Conservation (phyloP, 1,284 basidiomycete species). For the Stygiomarasmius scandens region DNA sequence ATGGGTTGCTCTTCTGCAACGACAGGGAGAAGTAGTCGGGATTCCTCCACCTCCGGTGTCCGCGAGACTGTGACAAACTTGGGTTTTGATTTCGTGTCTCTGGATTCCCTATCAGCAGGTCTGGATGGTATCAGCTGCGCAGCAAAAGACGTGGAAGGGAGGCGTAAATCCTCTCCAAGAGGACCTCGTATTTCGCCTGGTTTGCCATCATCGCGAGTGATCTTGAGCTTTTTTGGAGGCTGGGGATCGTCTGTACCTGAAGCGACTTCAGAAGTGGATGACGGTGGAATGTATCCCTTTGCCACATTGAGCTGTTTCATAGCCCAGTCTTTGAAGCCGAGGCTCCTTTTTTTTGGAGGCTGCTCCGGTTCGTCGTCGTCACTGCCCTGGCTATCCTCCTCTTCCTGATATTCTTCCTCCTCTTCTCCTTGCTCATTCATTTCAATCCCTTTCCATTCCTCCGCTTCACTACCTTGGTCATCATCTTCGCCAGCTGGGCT, state of each 20-base stretch:
- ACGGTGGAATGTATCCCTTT: constrained; percentile 51
- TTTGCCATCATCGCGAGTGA: constrained; percentile 21
- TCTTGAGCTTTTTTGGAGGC: constrained; percentile 47
- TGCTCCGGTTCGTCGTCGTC: constrained; percentile 18
- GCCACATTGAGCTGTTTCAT: constrained; percentile 67
- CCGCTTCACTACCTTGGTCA: constrained; percentile 28
- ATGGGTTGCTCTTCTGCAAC: constrained; percentile 93
- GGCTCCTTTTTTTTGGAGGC: constrained; percentile 41
- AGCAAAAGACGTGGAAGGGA: constrained; percentile 67
- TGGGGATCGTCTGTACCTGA: constrained; percentile 21
- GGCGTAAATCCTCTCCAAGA: constrained; percentile 63
- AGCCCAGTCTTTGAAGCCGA: constrained; percentile 87
- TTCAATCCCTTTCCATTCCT: too few species aligned
- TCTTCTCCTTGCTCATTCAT: too few species aligned
- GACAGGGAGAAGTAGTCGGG: constrained; percentile 85
- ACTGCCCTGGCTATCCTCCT: constrained; percentile 19
- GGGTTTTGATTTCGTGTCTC: constrained; percentile 17
- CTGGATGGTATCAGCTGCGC: constrained; percentile 46
- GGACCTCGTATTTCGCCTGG: constrained; percentile 61
- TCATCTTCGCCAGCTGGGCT: constrained; percentile 30
- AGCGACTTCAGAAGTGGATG: constrained; percentile 6
- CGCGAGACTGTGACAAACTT: constrained; percentile 71
- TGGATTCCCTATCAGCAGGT: background rate
- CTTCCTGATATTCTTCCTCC: constrained; percentile 21
- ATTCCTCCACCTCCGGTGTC: constrained; percentile 74